Conservation (phyloP, 805 yeast genomes). For the Clavispora fructus region DNA sequence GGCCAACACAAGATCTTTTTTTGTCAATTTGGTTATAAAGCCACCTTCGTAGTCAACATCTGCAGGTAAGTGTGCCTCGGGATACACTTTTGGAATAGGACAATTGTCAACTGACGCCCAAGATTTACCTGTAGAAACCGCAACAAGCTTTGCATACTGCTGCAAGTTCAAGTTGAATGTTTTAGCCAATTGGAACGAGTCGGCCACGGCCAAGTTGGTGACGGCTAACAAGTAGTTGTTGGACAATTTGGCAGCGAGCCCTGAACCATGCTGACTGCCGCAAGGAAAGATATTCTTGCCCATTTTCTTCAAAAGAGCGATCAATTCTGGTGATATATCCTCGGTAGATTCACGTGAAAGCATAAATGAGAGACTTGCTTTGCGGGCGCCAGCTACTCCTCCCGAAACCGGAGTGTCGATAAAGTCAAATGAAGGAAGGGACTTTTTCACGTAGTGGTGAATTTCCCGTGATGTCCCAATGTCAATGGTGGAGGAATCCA, state of each 20-base stretch:
- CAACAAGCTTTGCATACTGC: constrained; percentile 43
- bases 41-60: constrained; percentile 45
- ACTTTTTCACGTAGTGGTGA: constrained; percentile 27
- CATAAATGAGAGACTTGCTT: constrained; percentile 50
- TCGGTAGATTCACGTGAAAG: constrained; percentile 33
- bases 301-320: constrained; percentile 33
- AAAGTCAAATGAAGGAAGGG: constrained; percentile 36
- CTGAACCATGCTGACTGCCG: constrained; percentile 44
- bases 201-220: constrained; percentile 50
- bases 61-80: constrained; percentile 38
- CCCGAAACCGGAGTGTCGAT: constrained; percentile 56
- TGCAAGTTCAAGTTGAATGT: constrained; percentile 44
- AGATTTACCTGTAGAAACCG: constrained; percentile 48
- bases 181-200: constrained; percentile 49
- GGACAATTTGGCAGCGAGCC: constrained; percentile 50
- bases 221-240: constrained; percentile 51
- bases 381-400: constrained; percentile 50
- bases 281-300: constrained; percentile 46
- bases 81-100: constrained; percentile 46
- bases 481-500: constrained; percentile 51
- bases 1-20: constrained; percentile 41
- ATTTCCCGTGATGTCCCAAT: constrained; percentile 41
- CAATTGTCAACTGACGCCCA: constrained; percentile 54
- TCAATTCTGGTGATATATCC: constrained; percentile 27
- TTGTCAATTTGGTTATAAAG: constrained; percentile 42